These are phyloP conservation scores for Dioscorea alata DNA, from an alignment of 106 monocot species.

Conservation along the genomic window DNA sequence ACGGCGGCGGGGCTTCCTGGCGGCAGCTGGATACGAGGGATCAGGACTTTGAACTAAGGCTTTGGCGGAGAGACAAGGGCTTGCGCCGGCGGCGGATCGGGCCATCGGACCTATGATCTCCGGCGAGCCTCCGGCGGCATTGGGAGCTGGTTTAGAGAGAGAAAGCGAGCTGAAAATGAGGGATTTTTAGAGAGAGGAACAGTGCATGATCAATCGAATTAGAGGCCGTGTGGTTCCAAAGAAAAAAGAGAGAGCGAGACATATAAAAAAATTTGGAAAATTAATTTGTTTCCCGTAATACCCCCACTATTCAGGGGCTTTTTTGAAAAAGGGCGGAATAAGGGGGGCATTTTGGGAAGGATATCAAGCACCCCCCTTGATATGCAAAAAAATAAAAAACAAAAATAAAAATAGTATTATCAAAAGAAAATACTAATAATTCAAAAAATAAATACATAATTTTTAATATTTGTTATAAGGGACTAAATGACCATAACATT, in stretches of 20 bases:
- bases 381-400: not conserved
- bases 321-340: not conserved
- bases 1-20: constrained; percentile 1
- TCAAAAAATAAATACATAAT: too few relatives aligned
- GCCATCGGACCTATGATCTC: not conserved
- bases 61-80: not conserved
- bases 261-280: not conserved
- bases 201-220: not conserved
- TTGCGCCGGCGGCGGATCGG: not conserved
- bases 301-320: not conserved
- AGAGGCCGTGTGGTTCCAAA: not conserved
- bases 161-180: not conserved
- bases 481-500: not conserved
- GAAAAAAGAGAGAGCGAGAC: not conserved
- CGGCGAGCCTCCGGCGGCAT: not conserved
- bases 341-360: not conserved
- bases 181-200: constrained; percentile 2
- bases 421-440: too few relatives aligned
- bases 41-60: not conserved
- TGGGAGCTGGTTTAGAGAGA: not conserved
- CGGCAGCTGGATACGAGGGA: not conserved
- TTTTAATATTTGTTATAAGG: not conserved
- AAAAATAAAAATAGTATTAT: too few relatives aligned
- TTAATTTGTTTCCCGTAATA: not conserved
- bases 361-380: not conserved